A percentile compares a stretch with the other conserved stretches of the same genome.
Evolutionary conservation across 257 asterid species (phyloP).

Genomic region (Solanum lycopersicoides): DNA sequence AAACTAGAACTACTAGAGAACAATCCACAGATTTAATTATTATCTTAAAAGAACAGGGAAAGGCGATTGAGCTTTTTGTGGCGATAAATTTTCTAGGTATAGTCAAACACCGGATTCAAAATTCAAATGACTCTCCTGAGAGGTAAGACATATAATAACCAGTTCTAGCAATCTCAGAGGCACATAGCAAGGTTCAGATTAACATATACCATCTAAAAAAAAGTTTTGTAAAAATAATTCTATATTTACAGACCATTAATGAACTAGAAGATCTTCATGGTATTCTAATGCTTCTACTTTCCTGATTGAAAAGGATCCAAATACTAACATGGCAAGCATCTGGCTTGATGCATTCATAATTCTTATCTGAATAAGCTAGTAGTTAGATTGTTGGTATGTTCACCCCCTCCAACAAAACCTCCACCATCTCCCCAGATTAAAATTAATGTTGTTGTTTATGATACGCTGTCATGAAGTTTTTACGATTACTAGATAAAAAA

Average conservation of each 20-base stretch:
- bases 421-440: neutral
- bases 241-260: neutral
- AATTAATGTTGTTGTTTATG: neutral
- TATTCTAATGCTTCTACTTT: neutral
- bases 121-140: neutral
- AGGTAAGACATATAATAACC: neutral
- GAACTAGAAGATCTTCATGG: neutral
- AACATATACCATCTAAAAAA: neutral
- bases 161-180: neutral
- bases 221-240: neutral
- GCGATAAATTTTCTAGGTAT: neutral
- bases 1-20: neutral
- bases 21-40: neutral
- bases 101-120: neutral
- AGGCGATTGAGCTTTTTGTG: neutral
- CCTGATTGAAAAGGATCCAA: neutral
- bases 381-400: neutral
- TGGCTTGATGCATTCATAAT: neutral
- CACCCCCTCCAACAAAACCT: neutral
- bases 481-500: neutral
- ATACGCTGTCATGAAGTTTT: neutral
- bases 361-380: neutral
- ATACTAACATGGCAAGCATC: neutral
- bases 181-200: neutral
- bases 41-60: neutral